Evolutionary conservation across 1,139 yeast species (phyloP).

Genomic region (Blastobotrys serpentis): DNA sequence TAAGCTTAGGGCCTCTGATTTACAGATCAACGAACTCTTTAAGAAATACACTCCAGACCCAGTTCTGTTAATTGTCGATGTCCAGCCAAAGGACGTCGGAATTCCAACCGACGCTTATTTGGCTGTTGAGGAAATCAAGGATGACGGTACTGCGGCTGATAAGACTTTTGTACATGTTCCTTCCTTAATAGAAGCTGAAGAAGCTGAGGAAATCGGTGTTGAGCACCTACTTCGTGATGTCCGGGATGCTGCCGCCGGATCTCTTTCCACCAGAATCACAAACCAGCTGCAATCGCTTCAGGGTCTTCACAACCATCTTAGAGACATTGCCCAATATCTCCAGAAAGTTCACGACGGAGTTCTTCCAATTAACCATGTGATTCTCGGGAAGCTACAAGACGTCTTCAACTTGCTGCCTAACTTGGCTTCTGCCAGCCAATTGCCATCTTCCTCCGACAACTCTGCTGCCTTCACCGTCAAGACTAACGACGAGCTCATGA

Average conservation of each 20-base stretch:
- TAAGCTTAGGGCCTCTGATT: slow-evolving; percentile 80
- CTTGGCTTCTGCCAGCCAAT: slow-evolving; percentile 46
- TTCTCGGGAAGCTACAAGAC: slow-evolving; percentile 89
- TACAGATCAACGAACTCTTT: slow-evolving; percentile 86
- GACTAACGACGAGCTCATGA: slow-evolving; percentile 95
- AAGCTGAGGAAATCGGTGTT: slow-evolving; percentile 98
- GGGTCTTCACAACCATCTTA: slow-evolving; percentile 78
- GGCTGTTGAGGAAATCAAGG: slow-evolving; percentile 93
- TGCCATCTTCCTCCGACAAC: slow-evolving; percentile 37
- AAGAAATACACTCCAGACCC: slow-evolving; percentile 84
- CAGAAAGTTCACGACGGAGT: slow-evolving; percentile 68
- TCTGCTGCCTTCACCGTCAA: slow-evolving; percentile 83
- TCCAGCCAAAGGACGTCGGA: slow-evolving; percentile 74
- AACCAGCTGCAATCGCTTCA: slow-evolving; percentile 85
- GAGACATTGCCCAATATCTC: slow-evolving; percentile 76
- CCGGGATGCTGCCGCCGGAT: slow-evolving; percentile 95
- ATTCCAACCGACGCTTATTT: slow-evolving; percentile 95
- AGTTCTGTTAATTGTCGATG: slow-evolving; percentile 84
- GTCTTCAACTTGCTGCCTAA: slow-evolving; percentile 92
- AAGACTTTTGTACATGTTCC: slow-evolving; percentile 93
- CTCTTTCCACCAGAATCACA: slow-evolving; percentile 79
- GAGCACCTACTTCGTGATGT: slow-evolving; percentile 93
- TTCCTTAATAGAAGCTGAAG: slow-evolving; percentile 92
- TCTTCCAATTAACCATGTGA: slow-evolving; percentile 85
- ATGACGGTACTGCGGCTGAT: slow-evolving; percentile 94